Evolutionary conservation across 208 protist species (phyloP), one percentile per base, ranked within the genome.

Genomic region (Trypanosoma congolense): DNA sequence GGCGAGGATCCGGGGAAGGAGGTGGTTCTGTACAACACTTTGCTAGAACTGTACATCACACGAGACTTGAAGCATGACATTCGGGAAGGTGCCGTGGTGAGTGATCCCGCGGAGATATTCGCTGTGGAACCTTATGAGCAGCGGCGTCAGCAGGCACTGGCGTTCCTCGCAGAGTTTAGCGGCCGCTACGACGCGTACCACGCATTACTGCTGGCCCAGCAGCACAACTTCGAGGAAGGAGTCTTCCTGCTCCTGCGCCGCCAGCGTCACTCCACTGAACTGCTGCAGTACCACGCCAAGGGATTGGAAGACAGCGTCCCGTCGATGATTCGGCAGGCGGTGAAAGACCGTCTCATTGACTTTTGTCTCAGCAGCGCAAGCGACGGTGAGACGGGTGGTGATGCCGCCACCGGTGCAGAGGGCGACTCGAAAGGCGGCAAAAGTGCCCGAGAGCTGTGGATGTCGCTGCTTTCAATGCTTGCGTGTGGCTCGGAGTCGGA

Each of bases 11-110:
- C 25, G 14, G 55, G 55, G 19, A 48, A 36, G 33, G 49, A 29
- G 16, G 21, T 43, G 14, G 50, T 71, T n/a, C 52, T 80, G 30
- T 98, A 95, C 77, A 91, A 97, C 74, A 97, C 95, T n/a, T 72
- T 98, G 0, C 66, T 98, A 9, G 96, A 98, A 63, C 64, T 98
- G n/a, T 98, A 98, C 75, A 76, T 98, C 30, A 84, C 80, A 16
- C 50, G 57, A 16, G 55, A 74, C 2, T 55, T 87, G 42, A 47
- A 44, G 12, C 56, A 64, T 18, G 28, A 33, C 56, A 61, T 64
- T 45, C 38, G 36, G 2, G 18, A 44, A 21, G 16, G 44, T 26
- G 33, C 25, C 5, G 29, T 24, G 4, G 28, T 31, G 2, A 36
- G 41, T 0, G 56, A 44, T 10, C n/a, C n/a, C n/a, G 41, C 31